Evolutionary conservation across 192 early-diverging fungal genomes (phyloP).

Genomic region (Cetraspora pellucida): DNA sequence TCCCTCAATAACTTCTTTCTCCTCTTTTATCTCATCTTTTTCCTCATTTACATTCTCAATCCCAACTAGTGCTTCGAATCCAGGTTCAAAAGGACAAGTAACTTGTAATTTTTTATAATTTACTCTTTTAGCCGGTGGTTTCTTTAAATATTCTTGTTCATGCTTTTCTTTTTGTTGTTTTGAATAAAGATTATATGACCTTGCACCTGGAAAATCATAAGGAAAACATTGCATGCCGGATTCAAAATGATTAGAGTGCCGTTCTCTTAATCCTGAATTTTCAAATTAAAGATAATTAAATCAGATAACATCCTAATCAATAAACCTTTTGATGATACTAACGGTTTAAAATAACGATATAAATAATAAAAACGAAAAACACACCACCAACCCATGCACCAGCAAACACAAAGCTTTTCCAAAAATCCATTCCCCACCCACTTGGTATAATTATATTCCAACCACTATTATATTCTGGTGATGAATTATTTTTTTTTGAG

Average conservation of each 20-base stretch:
- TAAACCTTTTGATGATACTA: neutral
- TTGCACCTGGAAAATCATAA: conserved; percentile 79
- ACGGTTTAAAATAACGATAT: neutral
- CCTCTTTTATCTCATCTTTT: neutral
- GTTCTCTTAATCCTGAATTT: conserved; percentile 59
- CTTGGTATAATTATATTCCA: conserved; percentile 83
- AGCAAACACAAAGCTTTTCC: conserved; percentile 86
- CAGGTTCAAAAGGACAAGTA: conserved; percentile 68
- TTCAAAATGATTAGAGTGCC: conserved; percentile 75
- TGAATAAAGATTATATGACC: conserved; percentile 61
- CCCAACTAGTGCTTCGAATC: conserved; percentile 57
- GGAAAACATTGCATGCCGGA: conserved; percentile 76
- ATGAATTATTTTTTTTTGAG: conserved; percentile 28
- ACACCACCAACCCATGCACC: conserved; percentile 79
- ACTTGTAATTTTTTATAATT: conserved; percentile 78
- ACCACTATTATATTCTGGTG: conserved; percentile 60
- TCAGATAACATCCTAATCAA: too few species aligned
- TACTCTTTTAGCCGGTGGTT: conserved; percentile 77
- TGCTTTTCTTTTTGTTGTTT: conserved; percentile 42
- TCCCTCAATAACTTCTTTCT: neutral
- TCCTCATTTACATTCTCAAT: conserved; percentile 3
- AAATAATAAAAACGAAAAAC: too few species aligned
- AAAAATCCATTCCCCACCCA: conserved; percentile 86
- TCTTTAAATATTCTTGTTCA: conserved; percentile 59
- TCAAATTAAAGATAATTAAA: neutral